Evolutionary conservation across 129 eudicot species (phyloP), one percentile per base, ranked within the genome.

Genomic region (Escallonia herrerae): DNA sequence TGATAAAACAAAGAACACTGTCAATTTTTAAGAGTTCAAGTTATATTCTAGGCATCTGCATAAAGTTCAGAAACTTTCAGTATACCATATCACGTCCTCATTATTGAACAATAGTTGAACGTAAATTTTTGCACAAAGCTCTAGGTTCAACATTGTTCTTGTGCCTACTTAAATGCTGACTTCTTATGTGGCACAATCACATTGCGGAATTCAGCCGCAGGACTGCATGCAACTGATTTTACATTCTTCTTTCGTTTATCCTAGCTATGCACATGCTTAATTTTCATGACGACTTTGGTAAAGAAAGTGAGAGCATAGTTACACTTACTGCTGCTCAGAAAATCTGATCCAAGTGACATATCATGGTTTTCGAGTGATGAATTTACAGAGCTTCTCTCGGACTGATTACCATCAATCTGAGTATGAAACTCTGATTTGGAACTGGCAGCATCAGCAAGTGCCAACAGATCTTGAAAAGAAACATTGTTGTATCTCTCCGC

Each of bases 381-480:
- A 60, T 61, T 64, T 2, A 38, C 62, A 37, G 40, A 12, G 67
- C 53, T 57, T 22, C 39, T 58, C 9, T 11, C 59, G 9, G 40
- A 47, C 49, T 56, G 61, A 8, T 14, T 44, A 8, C 75, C 71
- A 15, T 54, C 60, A 47, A 7, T 11, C 14, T 22, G 61, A 40
- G 61, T 45, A 69, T 44, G 42, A 65, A 15, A 67, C 57, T 52
- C 64, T 62, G 60, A 40, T 43, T 54, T 62, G 7, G 47, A 56
- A 39, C 63, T 49, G 7, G 64, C 57, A 5, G 79, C 75, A 69
- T 74, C 67, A 15, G 82, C 86, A n/a, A 80, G 68, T 48, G 81
- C 86, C 64, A 87, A 76, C 47, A 91, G 85, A 65, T 77, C 74
- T 15, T 48, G 22, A 69, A 85, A 87, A 51, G 86, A 63, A 11